These are phyloP conservation scores for Alternaria alternata DNA, from an alignment of 2,329 filamentous ascomycete species.

Conservation along the genomic window DNA sequence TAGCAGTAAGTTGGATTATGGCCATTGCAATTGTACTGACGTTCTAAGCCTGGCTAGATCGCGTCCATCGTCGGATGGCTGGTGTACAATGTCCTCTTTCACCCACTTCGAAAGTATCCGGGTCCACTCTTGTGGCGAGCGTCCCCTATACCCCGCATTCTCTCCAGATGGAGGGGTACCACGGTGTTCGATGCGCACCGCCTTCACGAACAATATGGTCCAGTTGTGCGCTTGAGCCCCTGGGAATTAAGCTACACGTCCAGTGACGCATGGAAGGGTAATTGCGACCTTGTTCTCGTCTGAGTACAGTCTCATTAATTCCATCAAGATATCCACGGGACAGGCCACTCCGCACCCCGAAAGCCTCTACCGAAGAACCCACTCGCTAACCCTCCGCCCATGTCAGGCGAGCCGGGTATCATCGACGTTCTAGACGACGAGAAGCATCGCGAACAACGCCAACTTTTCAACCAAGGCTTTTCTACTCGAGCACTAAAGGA, in stretches of 20 bases:
- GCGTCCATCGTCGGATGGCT: constrained; percentile 5
- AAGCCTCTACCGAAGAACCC: constrained; percentile 12
- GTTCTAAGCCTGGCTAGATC: background rate
- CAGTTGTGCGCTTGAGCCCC: constrained; percentile 18
- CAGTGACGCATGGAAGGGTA: constrained; percentile 19
- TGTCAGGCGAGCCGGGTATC: constrained; percentile 11
- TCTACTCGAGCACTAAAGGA: constrained; percentile 10
- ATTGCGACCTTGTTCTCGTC: background rate
- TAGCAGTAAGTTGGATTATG: background rate
- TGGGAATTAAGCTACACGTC: constrained; percentile 12
- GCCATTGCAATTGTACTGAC: background rate
- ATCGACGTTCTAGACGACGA: constrained; percentile 12
- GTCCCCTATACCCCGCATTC: constrained; percentile 11
- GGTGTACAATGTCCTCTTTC: constrained; percentile 4
- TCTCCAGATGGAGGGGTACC: constrained; percentile 9
- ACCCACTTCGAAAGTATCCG: constrained; percentile 12
- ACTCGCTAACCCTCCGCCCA: constrained; percentile 10
- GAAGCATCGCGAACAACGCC: constrained; percentile 14
- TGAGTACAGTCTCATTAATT: background rate
- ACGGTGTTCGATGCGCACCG: constrained; percentile 7
- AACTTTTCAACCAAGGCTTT: constrained; percentile 14
- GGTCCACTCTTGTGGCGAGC: constrained; percentile 2
- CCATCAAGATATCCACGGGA: constrained; percentile 3
- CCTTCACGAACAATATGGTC: constrained; percentile 19
- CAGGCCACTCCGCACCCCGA: constrained; percentile 4